Base-by-base conservation (phyloP, 2,329 filamentous ascomycete genomes). In the Aspergillus pseudonomiae region DNA sequence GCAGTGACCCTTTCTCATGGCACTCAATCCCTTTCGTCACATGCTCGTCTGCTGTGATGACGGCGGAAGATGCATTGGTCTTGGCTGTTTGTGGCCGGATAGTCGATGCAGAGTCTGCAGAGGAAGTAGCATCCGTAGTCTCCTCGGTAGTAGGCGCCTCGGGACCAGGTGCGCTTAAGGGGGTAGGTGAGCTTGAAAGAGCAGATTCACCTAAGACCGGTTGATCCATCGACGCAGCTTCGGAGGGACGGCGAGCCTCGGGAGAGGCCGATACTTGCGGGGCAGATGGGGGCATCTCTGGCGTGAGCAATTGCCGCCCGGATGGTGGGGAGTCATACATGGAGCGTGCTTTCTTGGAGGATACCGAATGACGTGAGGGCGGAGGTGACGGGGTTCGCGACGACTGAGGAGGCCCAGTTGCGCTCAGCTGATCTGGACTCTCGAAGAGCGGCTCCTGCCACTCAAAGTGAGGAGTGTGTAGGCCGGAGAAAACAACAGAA, bases 21-120 rank as follows among this genome's bases (percentile, higher is more conserved):
- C 93, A 90, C 65, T 92, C 89, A 62, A 99, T 95, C 10, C 93
- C 95, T 79, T 94, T 95, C 32, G 90, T 86, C 53, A 98, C 87
- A 75, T 99, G 94, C 64, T 98, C 91, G 68, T 98, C 94, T 0
- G 92, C 76, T 2, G 78, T 76, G 21, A 81, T 66, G 2, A 68
- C 67, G 1, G 69, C 63, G 10, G 73, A 71, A 7, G 73, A 63
- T 11, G 68, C 67, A 39, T 73, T 73, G 1, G 75, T 71, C 21
- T 61, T 67, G 28, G 71, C 71, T 6, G 75, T 79, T 57, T 76
- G 71, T 1, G 80, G 79, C 28, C 80, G 78, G 57, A 81, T 62
- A 6, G 91, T 90, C 73, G 93, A 88, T 36, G 93, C 91, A 2
- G 88, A 85, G 48, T 83, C 82, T 26, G 87, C 83, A 5, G 86